Percentiles rank a stretch among this genome's conserved stretches.
Evolutionary conservation across 495 filamentous ascomycete species (phyloP).

Genomic region (Aspergillus olivimuriae): DNA sequence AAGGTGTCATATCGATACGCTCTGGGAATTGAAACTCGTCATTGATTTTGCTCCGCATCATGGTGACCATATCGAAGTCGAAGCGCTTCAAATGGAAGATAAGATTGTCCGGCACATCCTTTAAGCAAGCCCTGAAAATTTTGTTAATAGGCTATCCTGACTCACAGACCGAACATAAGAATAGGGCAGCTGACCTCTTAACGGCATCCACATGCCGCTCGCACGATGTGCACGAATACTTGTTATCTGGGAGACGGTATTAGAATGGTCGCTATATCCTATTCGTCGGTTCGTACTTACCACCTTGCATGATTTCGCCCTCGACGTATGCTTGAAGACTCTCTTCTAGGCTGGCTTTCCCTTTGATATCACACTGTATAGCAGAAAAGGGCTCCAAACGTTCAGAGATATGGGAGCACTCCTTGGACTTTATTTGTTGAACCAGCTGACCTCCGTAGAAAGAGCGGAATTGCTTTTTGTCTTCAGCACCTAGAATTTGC

Average conservation of each 20-base stretch:
- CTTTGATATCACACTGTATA: conserved; percentile 95
- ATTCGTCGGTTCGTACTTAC: conserved; percentile 32
- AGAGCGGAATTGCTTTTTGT: conserved; percentile 69
- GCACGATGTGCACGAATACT: conserved; percentile 93
- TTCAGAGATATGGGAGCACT: conserved; percentile 91
- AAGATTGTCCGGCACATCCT: conserved; percentile 87
- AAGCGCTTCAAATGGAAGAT: conserved; percentile 97
- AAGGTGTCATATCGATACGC: conserved; percentile 82
- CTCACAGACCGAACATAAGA: too few species aligned
- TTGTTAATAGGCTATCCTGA: too few species aligned
- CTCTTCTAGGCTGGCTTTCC: conserved; percentile 75
- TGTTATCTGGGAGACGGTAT: conserved; percentile 64
- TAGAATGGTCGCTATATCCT: neutral
- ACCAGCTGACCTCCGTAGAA: conserved; percentile 90
- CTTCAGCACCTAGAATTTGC: conserved; percentile 60
- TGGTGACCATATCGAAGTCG: conserved; percentile 82
- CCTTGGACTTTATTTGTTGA: conserved; percentile 91
- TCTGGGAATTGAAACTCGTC: conserved; percentile 85
- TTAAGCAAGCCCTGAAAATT: conserved; percentile 59
- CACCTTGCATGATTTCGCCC: conserved; percentile 94
- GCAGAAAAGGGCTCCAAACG: conserved; percentile 86
- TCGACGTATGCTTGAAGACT: conserved; percentile 91
- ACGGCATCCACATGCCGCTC: conserved; percentile 89
- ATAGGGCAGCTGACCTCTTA: conserved; percentile 56
- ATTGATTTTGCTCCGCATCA: conserved; percentile 89